These are phyloP conservation scores for Hirsutella thompsonii DNA, from an alignment of 2,329 filamentous ascomycete species.

Conservation along the genomic window DNA sequence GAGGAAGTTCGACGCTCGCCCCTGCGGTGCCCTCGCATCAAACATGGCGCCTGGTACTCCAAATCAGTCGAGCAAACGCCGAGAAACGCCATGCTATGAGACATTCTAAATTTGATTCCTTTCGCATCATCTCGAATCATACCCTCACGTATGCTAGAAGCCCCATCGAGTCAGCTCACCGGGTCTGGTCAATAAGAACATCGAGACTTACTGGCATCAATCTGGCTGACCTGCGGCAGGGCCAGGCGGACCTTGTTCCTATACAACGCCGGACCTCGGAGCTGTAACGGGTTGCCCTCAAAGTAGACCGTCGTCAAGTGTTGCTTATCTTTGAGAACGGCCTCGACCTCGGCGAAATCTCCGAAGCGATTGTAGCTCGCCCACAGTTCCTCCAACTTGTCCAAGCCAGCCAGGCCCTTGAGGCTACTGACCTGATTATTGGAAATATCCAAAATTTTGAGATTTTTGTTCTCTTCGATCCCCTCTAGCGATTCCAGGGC, in stretches of 20 bases:
- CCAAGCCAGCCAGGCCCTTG: conserved; percentile 54
- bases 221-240: conserved; percentile 78
- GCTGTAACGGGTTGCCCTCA: conserved; percentile 85
- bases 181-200: background rate
- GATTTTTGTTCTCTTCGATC: conserved; percentile 50
- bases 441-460: conserved; percentile 77
- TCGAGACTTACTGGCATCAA: conserved; percentile 83
- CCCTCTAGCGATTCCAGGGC: conserved; percentile 67
- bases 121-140: conserved; percentile 2
- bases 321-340: conserved; percentile 64
- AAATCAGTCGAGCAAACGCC: background rate
- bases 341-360: conserved; percentile 75
- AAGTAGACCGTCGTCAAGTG: conserved; percentile 85
- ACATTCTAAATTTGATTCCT: background rate
- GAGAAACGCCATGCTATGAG: conserved; percentile 3
- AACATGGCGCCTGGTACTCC: background rate
- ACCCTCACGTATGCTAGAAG: conserved; percentile 19
- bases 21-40: background rate
- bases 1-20: too few relatives aligned
- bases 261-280: conserved; percentile 68
- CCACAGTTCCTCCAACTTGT: conserved; percentile 80
- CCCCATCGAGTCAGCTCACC: background rate
- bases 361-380: conserved; percentile 75
- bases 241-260: conserved; percentile 86
- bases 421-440: conserved; percentile 74